phyloP scores from a whole-genome alignment of 805 yeast species.

The Diddensiella transvaalensis region DNA sequence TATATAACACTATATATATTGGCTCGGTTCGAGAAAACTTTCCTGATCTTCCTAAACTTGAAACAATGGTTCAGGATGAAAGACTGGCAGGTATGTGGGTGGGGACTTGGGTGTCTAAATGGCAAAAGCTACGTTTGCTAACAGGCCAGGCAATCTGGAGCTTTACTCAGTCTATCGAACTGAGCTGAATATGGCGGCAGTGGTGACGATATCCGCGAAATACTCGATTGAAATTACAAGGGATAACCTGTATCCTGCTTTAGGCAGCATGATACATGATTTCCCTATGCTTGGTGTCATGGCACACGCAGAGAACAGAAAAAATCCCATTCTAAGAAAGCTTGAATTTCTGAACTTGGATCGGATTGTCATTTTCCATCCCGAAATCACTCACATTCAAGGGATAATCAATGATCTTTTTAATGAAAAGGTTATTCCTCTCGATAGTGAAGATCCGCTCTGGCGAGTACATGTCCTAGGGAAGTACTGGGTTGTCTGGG shows the following conservation, averaged over 20 bases:
- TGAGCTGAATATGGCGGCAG: constrained; percentile 10
- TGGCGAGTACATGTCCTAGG: constrained; percentile 23
- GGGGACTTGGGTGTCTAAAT: not conserved
- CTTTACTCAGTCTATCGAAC: constrained; percentile 17
- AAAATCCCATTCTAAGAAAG: constrained; percentile 1
- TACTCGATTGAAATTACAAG: constrained; percentile 10
- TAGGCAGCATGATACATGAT: constrained; percentile 7
- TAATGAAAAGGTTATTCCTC: constrained; percentile 2
- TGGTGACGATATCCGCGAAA: constrained; percentile 18
- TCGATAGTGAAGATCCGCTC: constrained; percentile 13
- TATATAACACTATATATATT: too few species aligned
- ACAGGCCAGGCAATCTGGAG: constrained; percentile 15
- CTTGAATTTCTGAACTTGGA: constrained; percentile 14
- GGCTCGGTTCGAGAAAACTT: not conserved
- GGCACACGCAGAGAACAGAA: constrained; percentile 2
- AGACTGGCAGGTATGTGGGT: not conserved
- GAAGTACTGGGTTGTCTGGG: constrained; percentile 16
- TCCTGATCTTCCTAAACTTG: not conserved
- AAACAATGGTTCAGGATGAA: not conserved
- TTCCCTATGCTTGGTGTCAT: constrained; percentile 13
- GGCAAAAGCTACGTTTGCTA: not conserved
- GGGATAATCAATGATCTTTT: constrained; percentile 6
- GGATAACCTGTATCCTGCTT: constrained; percentile 13
- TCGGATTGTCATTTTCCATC: constrained; percentile 11
- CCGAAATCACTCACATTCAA: constrained; percentile 4